These are phyloP conservation scores for Zymoseptoria ardabiliae DNA, from an alignment of 2,329 filamentous ascomycete genomes.

Conservation along the genomic window DNA sequence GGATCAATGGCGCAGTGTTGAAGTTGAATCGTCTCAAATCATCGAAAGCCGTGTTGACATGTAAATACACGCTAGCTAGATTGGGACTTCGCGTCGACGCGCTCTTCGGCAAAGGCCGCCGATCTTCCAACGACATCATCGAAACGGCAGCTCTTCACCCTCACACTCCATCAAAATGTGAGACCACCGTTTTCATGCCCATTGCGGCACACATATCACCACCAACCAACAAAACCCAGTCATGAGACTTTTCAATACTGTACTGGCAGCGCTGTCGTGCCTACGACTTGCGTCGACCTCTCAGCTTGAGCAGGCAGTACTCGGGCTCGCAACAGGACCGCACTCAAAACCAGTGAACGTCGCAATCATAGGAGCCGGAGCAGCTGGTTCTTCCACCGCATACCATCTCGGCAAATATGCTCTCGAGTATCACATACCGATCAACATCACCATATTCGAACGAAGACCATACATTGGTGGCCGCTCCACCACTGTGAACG, in stretches of 20 bases:
- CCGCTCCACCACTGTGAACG: conserved; percentile 75
- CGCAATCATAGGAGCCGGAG: conserved; percentile 58
- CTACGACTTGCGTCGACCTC: neutral
- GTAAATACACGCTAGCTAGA: neutral
- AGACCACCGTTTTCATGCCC: neutral
- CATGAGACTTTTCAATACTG: conserved; percentile 2
- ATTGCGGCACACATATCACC: neutral
- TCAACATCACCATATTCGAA: conserved; percentile 87
- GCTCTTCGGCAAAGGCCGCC: neutral
- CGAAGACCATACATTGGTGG: conserved; percentile 71
- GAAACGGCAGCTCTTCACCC: neutral
- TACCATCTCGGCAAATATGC: conserved; percentile 74
- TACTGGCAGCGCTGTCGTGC: neutral
- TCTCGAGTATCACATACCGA: conserved; percentile 46
- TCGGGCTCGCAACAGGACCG: conserved; percentile 2
- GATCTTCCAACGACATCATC: neutral
- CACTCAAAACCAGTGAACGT: conserved; percentile 9
- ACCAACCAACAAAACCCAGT: too few species aligned
- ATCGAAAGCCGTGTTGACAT: neutral
- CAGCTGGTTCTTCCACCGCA: conserved; percentile 78
- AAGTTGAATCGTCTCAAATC: neutral
- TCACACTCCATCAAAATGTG: neutral
- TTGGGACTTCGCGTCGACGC: neutral
- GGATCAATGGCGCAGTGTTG: neutral
- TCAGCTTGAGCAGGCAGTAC: conserved; percentile 6